These are phyloP conservation scores for Xylariaceae sp. DNA, from an alignment of 2,329 filamentous ascomycete species.

Conservation along the genomic window DNA sequence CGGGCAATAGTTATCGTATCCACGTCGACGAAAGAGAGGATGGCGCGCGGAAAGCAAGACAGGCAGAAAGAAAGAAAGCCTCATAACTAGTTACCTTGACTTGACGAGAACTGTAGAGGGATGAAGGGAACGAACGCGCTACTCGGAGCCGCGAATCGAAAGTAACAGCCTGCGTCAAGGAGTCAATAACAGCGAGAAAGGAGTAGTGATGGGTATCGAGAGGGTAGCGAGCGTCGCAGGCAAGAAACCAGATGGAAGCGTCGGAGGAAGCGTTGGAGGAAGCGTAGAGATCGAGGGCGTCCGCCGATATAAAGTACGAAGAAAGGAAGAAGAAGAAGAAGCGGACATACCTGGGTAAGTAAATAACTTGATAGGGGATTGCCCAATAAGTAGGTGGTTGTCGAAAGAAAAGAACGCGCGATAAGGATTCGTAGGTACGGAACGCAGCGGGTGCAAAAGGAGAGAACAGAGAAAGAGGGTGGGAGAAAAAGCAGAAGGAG, in stretches of 20 bases:
- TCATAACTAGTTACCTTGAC: neutral
- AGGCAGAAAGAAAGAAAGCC: neutral
- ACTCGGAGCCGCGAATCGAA: neutral
- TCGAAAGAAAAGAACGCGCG: neutral
- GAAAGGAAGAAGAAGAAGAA: neutral
- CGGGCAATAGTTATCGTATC: neutral
- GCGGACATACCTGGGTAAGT: neutral
- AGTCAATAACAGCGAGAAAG: neutral
- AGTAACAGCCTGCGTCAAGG: neutral
- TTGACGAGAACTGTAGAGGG: neutral
- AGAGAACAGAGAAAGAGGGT: neutral
- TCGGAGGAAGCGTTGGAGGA: neutral
- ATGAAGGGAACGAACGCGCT: neutral
- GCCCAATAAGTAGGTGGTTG: neutral
- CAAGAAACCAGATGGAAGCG: neutral
- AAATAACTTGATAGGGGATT: neutral
- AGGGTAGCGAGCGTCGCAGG: neutral
- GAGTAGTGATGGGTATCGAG: neutral
- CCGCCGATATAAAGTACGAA: neutral
- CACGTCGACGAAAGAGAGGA: neutral
- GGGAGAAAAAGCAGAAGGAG: neutral
- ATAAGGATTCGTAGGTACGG: neutral
- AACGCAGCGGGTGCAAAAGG: too few relatives aligned
- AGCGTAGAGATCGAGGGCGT: neutral
- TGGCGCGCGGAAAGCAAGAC: neutral